A percentile compares a stretch with the other conserved stretches of the same genome.
These are phyloP conservation scores for Blastobotrys petasosporus DNA, from an alignment of 1,139 yeast species.

Conservation along the genomic window DNA sequence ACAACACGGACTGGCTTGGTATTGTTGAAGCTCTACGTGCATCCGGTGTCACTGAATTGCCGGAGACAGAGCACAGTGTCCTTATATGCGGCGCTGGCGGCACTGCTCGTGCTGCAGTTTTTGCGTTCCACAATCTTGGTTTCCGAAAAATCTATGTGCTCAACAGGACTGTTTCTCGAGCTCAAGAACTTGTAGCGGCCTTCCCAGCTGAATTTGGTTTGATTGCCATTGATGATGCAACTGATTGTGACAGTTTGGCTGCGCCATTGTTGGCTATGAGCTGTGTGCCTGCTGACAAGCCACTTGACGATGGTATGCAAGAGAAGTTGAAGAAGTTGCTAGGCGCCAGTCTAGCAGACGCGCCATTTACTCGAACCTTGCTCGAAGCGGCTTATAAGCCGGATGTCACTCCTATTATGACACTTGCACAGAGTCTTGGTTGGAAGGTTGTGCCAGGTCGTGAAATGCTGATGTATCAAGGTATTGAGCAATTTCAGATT, in stretches of 20 bases:
- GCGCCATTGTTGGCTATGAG: constrained; percentile 64
- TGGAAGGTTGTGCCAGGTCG: constrained; percentile 84
- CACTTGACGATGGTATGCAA: constrained; percentile 52
- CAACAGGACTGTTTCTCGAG: constrained; percentile 71
- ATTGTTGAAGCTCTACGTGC: constrained; percentile 60
- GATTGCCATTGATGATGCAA: constrained; percentile 47
- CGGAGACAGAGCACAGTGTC: constrained; percentile 29
- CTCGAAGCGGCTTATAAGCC: constrained; percentile 96
- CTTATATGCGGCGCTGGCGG: constrained; percentile 96
- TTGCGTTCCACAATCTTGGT: constrained; percentile 76
- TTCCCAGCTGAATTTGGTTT: constrained; percentile 62
- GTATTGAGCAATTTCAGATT: constrained; percentile 73
- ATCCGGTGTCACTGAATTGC: constrained; percentile 49
- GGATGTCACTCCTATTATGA: constrained; percentile 75
- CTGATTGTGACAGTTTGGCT: constrained; percentile 16
- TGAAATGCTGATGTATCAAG: constrained; percentile 89
- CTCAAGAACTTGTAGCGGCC: constrained; percentile 49
- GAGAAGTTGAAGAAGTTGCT: constrained; percentile 41
- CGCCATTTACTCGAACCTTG: constrained; percentile 43
- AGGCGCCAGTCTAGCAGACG: constrained; percentile 33
- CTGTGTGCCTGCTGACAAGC: constrained; percentile 84
- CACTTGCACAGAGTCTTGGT: constrained; percentile 51
- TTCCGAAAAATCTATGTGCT: constrained; percentile 69
- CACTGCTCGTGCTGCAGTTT: constrained; percentile 91
- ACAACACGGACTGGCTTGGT: constrained; percentile 96